phyloP scores from a whole-genome alignment of 108 stramenopile genomes.

The Hondaea fermentalgiana region DNA sequence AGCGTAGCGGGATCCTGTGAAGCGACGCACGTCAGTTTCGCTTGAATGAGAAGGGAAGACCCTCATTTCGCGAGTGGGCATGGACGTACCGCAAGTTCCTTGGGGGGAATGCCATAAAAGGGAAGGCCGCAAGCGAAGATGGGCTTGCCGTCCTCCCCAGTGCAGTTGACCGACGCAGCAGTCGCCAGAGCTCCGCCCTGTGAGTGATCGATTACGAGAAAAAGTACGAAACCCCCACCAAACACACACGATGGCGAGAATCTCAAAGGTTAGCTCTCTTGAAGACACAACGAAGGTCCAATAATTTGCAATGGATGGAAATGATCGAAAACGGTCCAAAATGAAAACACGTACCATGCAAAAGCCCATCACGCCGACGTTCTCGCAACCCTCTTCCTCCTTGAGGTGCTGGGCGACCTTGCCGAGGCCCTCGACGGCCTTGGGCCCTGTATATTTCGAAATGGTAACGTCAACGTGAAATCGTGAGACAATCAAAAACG shows the following conservation, averaged over 20 bases:
- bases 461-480: no score
- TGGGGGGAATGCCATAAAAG: slow-evolving; percentile 31
- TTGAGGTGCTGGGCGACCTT: not conserved
- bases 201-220: not conserved
- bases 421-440: slow-evolving; percentile 27
- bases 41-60: no score
- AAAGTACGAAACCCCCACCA: no score
- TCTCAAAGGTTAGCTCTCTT: no score
- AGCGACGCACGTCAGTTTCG: not conserved
- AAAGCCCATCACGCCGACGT: slow-evolving; percentile 31
- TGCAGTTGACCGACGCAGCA: not conserved
- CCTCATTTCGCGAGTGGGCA: no score
- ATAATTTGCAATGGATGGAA: no score
- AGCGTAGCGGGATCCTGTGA: not conserved
- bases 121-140: slow-evolving; percentile 22
- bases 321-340: no score
- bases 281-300: no score
- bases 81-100: not conserved
- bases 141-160: not conserved
- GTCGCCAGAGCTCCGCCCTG: slow-evolving; percentile 29
- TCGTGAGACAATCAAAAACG: no score
- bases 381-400: not conserved
- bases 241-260: no score
- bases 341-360: slow-evolving; percentile 21
- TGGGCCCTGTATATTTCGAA: not conserved